A percentile compares a stretch with the other conserved stretches of the same genome.
Conservation (phyloP, 2,329 filamentous ascomycete species). For the Biscogniauxia sp. region DNA sequence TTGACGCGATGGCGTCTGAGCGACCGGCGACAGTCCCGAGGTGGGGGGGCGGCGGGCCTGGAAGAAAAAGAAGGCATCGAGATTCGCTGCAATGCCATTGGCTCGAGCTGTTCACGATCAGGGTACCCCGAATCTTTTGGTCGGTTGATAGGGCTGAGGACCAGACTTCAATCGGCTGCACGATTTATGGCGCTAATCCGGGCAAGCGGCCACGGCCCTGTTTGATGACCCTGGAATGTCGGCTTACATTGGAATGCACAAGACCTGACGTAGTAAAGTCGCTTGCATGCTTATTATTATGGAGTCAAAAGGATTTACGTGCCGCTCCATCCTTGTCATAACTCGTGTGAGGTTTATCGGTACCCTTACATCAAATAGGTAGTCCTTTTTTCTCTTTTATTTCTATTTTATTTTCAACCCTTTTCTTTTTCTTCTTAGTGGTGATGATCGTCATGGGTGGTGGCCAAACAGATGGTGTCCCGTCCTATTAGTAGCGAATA, state of each 20-base stretch:
- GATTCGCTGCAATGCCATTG: constrained; percentile 17
- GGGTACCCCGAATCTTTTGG: constrained; percentile 5
- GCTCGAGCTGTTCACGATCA: constrained; percentile 5
- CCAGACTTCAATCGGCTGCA: constrained; percentile 2
- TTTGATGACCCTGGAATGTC: neutral
- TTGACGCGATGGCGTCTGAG: neutral
- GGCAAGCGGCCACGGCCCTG: too few species aligned
- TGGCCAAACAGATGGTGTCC: neutral
- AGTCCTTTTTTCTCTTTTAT: neutral
- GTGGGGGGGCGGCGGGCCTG: neutral
- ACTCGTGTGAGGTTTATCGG: neutral
- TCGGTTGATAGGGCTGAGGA: constrained; percentile 22
- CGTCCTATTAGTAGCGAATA: neutral
- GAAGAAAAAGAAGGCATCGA: constrained; percentile 13
- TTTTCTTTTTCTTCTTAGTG: neutral
- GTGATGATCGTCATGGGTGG: neutral
- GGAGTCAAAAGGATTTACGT: neutral
- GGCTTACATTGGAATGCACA: neutral
- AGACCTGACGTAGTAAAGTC: neutral
- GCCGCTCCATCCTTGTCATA: neutral
- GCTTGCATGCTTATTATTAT: neutral
- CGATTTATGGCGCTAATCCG: neutral
- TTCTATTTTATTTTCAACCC: too few species aligned
- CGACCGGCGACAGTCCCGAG: neutral
- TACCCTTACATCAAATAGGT: too few species aligned